These are phyloP conservation scores for Neofusicoccum sp. DNA, from an alignment of 2,329 filamentous ascomycete species.

Conservation along the genomic window DNA sequence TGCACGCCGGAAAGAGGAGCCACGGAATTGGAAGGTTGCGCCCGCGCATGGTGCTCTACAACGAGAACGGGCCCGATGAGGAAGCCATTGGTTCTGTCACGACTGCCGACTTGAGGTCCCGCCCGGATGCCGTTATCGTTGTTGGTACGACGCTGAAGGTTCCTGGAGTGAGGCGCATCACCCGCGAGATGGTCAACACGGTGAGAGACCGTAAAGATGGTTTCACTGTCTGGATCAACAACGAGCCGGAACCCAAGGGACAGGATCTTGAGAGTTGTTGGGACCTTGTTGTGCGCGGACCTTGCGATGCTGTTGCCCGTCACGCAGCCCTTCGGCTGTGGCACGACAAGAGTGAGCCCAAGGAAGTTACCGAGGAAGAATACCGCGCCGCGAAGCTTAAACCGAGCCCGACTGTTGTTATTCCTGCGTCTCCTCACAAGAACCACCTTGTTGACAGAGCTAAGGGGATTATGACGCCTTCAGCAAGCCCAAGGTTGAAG, in stretches of 20 bases:
- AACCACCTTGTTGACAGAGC: constrained; percentile 23
- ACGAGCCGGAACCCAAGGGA: constrained; percentile 78
- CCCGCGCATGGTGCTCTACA: constrained; percentile 94
- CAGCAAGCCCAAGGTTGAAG: constrained; percentile 37
- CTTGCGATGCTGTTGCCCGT: constrained; percentile 83
- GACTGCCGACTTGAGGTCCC: constrained; percentile 77
- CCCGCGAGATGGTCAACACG: constrained; percentile 85
- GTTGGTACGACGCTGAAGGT: constrained; percentile 96
- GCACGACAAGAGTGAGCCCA: constrained; percentile 51
- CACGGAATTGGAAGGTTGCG: constrained; percentile 89
- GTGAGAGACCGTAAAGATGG: constrained; percentile 83
- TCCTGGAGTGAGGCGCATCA: constrained; percentile 85
- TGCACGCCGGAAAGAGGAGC: constrained; percentile 79
- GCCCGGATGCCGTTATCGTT: constrained; percentile 90
- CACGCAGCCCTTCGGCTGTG: constrained; percentile 65
- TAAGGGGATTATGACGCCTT: constrained; percentile 40
- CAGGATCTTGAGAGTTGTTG: constrained; percentile 89
- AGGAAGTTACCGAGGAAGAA: constrained; percentile 39
- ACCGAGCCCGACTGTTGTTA: constrained; percentile 31
- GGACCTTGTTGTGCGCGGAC: constrained; percentile 86
- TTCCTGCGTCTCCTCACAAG: constrained; percentile 14
- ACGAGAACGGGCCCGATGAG: constrained; percentile 94
- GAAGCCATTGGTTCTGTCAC: constrained; percentile 94
- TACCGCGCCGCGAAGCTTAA: constrained; percentile 35
- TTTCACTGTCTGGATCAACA: constrained; percentile 92